Conservation (phyloP, 768 basidiomycete species). For the Omphalotus guepiniiformis region DNA sequence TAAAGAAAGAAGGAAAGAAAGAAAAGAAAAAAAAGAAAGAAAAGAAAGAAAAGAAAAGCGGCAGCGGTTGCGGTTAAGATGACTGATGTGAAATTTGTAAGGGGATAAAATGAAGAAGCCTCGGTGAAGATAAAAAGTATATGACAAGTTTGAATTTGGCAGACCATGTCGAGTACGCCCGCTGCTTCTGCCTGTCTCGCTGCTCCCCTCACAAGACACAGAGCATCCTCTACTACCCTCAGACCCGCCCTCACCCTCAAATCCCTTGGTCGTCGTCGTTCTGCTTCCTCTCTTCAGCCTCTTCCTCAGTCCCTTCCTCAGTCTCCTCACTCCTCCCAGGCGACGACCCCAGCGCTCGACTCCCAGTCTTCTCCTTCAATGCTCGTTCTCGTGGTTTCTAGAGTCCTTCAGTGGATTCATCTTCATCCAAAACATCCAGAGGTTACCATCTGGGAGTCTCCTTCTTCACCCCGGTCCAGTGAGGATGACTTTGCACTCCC, state of each 20-base stretch:
- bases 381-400: constrained; percentile 46
- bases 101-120: no score
- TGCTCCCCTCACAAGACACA: constrained; percentile 44
- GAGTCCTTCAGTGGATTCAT: constrained; percentile 52
- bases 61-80: no score
- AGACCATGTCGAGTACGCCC: no score
- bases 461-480: constrained; percentile 40
- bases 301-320: constrained; percentile 19
- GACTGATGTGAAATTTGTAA: no score
- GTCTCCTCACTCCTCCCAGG: constrained; percentile 14
- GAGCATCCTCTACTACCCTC: constrained; percentile 58
- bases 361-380: constrained; percentile 34
- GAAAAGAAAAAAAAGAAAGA: no score
- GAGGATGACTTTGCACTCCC: constrained; percentile 49
- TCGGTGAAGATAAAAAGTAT: no score
- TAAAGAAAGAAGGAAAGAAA: no score
- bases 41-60: no score
- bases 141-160: no score
- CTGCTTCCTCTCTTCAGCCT: constrained; percentile 40
- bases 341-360: constrained; percentile 12
- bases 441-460: constrained; percentile 35
- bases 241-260: constrained; percentile 46
- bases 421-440: constrained; percentile 34
- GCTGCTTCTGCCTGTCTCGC: no score
- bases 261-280: constrained; percentile 53